These are phyloP conservation scores for Paspalum vaginatum DNA, from an alignment of 176 grass and related monocot genomes.

Conservation along the genomic window DNA sequence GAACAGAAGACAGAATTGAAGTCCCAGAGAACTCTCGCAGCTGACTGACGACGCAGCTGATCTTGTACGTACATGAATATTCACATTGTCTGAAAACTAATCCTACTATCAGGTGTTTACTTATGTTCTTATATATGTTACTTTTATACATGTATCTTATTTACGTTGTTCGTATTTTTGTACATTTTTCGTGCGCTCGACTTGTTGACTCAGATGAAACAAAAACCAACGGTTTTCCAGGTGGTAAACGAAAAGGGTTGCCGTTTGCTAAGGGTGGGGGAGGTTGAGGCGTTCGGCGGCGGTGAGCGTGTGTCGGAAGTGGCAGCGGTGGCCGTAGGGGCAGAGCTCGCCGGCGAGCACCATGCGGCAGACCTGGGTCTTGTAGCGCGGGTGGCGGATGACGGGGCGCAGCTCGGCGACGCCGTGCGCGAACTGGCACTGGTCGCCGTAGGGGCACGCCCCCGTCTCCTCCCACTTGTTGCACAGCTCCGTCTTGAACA, in stretches of 20 bases:
- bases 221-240: constrained; percentile 16
- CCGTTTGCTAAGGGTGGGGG: constrained; percentile 18
- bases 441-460: constrained; percentile 75
- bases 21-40: not conserved
- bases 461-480: constrained; percentile 99
- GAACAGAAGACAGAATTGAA: constrained; percentile 10
- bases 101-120: constrained; percentile 13
- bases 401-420: constrained; percentile 92
- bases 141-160: constrained; percentile 33
- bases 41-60: constrained; percentile 11
- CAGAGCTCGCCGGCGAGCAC: constrained; percentile 79
- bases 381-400: constrained; percentile 96
- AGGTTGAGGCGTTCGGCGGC: constrained; percentile 71
- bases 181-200: constrained; percentile 28
- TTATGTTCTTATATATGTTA: constrained; percentile 20
- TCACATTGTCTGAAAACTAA: constrained; percentile 44
- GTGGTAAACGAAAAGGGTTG: no score
- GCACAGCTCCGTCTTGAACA: constrained; percentile 99
- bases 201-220: not conserved
- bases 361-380: constrained; percentile 98
- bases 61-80: constrained; percentile 35
- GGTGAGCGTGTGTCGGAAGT: constrained; percentile 88
- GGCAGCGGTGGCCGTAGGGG: constrained; percentile 96
- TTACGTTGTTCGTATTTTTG: constrained; percentile 40
- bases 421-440: constrained; percentile 99